These are phyloP conservation scores for Calamus simplicifolius DNA, from an alignment of 176 grass and related monocot genomes.

Conservation along the genomic window DNA sequence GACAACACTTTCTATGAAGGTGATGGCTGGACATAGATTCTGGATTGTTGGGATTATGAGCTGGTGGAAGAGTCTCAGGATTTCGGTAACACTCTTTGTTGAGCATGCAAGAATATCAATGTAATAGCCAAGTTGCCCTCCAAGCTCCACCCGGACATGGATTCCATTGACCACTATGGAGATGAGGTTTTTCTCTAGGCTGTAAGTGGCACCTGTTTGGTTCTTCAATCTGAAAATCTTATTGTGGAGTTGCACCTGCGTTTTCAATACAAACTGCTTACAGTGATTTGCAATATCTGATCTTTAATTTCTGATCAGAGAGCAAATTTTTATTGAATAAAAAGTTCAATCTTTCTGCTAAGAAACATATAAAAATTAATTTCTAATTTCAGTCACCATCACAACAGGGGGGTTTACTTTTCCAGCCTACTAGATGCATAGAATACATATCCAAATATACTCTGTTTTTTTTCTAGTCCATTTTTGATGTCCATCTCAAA, in stretches of 20 bases:
- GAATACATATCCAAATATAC: too few species aligned
- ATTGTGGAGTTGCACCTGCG: conserved; percentile 80
- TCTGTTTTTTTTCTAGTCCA: too few species aligned
- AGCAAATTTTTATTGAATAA: too few species aligned
- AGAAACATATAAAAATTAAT: too few species aligned
- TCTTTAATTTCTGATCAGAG: too few species aligned
- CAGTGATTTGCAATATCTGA: too few species aligned
- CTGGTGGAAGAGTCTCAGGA: conserved; percentile 63
- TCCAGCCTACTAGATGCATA: too few species aligned
- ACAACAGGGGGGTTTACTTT: too few species aligned
- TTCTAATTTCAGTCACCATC: too few species aligned
- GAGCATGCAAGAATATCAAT: conserved; percentile 88
- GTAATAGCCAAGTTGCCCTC: conserved; percentile 36
- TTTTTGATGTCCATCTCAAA: too few species aligned
- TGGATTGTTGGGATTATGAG: conserved; percentile 58
- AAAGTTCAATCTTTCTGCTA: too few species aligned
- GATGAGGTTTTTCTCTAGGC: conserved; percentile 75
- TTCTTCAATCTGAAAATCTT: conserved; percentile 36
- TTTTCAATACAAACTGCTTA: not conserved
- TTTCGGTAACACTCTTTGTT: conserved; percentile 66
- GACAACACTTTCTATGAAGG: conserved; percentile 66
- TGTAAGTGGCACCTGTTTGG: conserved; percentile 46
- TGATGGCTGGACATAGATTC: conserved; percentile 47
- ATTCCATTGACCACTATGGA: conserved; percentile 54
- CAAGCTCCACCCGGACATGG: conserved; percentile 61